Conservation (phyloP, 257 asterid genomes). For the Ehretia macrophylla region DNA sequence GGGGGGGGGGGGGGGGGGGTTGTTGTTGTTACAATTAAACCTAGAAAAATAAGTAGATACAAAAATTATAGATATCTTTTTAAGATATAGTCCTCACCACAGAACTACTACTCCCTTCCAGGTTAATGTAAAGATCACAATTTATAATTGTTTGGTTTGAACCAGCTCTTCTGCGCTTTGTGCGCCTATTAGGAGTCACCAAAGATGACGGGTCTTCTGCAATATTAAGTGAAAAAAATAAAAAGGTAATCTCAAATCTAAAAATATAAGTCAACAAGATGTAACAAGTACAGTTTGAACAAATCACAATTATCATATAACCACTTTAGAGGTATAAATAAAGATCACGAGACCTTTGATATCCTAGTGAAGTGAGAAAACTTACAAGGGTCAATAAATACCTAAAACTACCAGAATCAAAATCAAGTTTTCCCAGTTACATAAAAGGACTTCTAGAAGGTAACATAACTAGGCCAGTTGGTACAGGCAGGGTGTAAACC, state of each 20-base stretch:
- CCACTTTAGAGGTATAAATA: neutral
- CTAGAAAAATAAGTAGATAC: neutral
- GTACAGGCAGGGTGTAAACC: neutral
- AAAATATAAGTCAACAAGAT: neutral
- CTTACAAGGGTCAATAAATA: neutral
- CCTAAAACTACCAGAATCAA: neutral
- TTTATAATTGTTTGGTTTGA: constrained; percentile 44
- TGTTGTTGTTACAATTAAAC: too few relatives aligned
- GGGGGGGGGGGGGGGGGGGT: too few relatives aligned
- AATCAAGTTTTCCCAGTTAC: neutral
- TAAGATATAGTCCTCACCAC: constrained; percentile 47
- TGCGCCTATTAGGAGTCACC: constrained; percentile 18
- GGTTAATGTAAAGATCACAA: constrained; percentile 48
- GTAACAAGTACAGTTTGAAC: neutral
- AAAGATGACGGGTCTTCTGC: constrained; percentile 51
- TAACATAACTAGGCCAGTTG: neutral
- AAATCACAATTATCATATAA: neutral
- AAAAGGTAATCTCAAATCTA: neutral
- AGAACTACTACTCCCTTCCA: constrained; percentile 56
- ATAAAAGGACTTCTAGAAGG: neutral
- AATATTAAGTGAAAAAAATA: neutral
- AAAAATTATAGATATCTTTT: too few relatives aligned
- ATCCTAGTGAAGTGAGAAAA: neutral
- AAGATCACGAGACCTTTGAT: neutral
- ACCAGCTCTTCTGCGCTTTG: constrained; percentile 52